phyloP scores from a whole-genome alignment of 768 basidiomycete genomes.

The Mycena capillaripes region DNA sequence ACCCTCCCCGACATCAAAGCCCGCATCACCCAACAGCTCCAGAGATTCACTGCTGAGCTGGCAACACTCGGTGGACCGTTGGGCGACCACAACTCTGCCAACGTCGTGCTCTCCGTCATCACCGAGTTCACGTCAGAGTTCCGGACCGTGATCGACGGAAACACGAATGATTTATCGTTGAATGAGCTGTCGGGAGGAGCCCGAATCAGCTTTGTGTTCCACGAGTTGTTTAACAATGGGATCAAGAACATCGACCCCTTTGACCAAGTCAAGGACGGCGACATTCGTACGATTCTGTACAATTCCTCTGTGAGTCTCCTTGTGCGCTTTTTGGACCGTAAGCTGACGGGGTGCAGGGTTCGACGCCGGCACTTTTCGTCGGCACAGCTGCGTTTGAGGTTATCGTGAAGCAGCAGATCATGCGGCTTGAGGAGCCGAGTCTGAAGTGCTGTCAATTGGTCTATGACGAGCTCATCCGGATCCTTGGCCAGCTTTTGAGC shows the following conservation, averaged over 20 bases:
- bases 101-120: conserved; percentile 96
- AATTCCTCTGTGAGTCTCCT: conserved; percentile 90
- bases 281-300: conserved; percentile 95
- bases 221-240: conserved; percentile 97
- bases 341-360: conserved; percentile 70
- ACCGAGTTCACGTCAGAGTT: conserved; percentile 99
- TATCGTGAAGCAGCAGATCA: conserved; percentile 99
- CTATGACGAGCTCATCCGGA: conserved; percentile 97
- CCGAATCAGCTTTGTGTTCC: conserved; percentile 98
- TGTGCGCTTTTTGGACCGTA: not conserved
- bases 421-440: conserved; percentile 93
- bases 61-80: conserved; percentile 86
- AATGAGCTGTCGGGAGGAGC: conserved; percentile 99
- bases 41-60: conserved; percentile 91
- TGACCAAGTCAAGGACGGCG: conserved; percentile 98
- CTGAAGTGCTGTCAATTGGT: conserved; percentile 96
- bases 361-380: conserved; percentile 95
- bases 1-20: conserved; percentile 99
- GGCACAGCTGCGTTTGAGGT: conserved; percentile 98
- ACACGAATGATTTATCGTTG: conserved; percentile 93
- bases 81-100: conserved; percentile 92
- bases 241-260: conserved; percentile 97
- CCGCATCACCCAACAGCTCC: conserved; percentile 90
- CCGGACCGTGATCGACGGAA: conserved; percentile 96
- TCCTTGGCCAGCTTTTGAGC: conserved; percentile 89